Evolutionary conservation across 75 land plant species (phyloP), one percentile per base, ranked within the genome.

Genomic region (Chamaecyparis obtusa): DNA sequence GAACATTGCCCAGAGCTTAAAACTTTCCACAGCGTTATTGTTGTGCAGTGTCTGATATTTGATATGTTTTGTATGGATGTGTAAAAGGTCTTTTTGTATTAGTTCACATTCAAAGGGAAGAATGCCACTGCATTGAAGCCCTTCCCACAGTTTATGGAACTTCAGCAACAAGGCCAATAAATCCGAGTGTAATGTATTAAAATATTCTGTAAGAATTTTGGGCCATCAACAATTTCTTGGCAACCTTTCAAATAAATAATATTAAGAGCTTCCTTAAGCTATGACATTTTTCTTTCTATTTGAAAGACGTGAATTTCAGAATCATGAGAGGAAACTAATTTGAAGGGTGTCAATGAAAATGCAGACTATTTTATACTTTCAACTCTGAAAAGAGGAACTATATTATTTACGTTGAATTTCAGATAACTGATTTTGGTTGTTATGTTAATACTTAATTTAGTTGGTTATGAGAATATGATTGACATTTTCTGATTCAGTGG

Each of bases 401-500:
- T 19, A 80, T 41, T 21, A 41, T 80, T 71, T 79, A 21, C 30
- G 9, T 43, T 79, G 46, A 43, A 41, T 44, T 80, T 80, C 46
- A 80, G 83, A 80, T 80, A 27, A 80, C 48, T 46, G 46, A 27
- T 44, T 81, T 49, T 81, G 46, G 49, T 81, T 14, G 13, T 44
- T 46, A 46, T 81, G n/a, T 81, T 81, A n/a, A n/a, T n/a, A n/a
- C n/a, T n/a, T n/a, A 0, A 41, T 81, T 78, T 44, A 44, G 16
- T 81, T 81, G 33, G 10, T 43, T 9, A 81, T 27, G 10, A 49
- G 32, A n/a, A 81, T 81, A 27, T 46, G 33, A 51, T 13, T 81
- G 51, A 30, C 81, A 78, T 46, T 21, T 44, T 81, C 30, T 81
- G 48, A 46, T 81, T 81, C 48, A 5, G 83, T 81, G 83, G 49